A percentile compares a stretch with the other conserved stretches of the same genome.
These are phyloP conservation scores for Venturia pyrina DNA, from an alignment of 2,329 filamentous ascomycete species.

Conservation along the genomic window DNA sequence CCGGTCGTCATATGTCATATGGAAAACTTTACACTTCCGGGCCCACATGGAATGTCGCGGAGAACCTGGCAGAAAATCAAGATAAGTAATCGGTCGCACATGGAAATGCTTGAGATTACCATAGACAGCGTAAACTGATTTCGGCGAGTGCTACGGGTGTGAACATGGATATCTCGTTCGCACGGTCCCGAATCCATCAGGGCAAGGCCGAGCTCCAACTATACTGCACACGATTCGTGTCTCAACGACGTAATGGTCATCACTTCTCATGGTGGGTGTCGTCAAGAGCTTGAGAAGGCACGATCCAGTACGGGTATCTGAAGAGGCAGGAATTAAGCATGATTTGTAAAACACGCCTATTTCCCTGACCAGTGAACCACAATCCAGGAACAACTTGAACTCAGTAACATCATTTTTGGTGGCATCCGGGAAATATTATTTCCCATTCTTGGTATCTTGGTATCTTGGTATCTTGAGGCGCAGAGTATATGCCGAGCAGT, in stretches of 20 bases:
- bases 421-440: not conserved
- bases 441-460: not conserved
- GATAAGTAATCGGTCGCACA: not conserved
- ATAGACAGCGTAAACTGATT: not conserved
- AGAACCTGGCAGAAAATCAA: not conserved
- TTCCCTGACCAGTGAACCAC: not conserved
- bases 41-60: not conserved
- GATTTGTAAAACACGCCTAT: not conserved
- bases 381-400: not conserved
- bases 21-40: not conserved
- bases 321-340: not conserved
- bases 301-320: not conserved
- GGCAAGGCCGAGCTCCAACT: not conserved
- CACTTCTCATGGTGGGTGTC: not conserved
- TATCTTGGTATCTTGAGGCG: not conserved
- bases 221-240: not conserved
- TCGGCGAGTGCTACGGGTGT: not conserved
- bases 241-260: not conserved
- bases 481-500: not conserved
- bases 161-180: not conserved
- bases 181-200: not conserved
- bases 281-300: not conserved
- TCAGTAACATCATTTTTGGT: not conserved
- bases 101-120: not conserved
- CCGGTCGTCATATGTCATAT: not conserved